Evolutionary conservation across 1,139 yeast genomes (phyloP).

Genomic region (Scheffersomyces stambukii): DNA sequence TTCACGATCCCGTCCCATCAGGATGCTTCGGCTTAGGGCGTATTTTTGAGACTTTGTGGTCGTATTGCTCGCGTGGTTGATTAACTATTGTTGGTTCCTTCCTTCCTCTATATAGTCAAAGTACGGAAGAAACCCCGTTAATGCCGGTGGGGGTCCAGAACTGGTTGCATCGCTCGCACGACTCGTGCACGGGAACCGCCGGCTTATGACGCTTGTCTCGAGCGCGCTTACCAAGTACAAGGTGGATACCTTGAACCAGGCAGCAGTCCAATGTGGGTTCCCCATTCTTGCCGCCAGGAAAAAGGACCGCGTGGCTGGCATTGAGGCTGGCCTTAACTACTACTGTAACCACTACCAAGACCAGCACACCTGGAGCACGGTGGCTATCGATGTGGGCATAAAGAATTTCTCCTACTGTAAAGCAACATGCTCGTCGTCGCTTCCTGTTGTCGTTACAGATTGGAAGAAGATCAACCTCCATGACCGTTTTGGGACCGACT

Average conservation of each 20-base stretch:
- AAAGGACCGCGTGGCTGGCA: constrained; percentile 19
- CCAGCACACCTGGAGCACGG: constrained; percentile 10
- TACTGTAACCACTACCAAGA: constrained; percentile 10
- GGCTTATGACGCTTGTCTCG: no score
- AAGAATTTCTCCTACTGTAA: constrained; percentile 41
- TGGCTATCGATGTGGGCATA: constrained; percentile 38
- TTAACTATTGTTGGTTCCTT: no score
- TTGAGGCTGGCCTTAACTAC: constrained; percentile 19
- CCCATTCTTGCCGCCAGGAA: constrained; percentile 23
- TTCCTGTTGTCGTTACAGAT: constrained; percentile 9
- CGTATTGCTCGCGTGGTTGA: no score
- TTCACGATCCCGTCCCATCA: no score
- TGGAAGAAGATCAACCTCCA: constrained; percentile 31
- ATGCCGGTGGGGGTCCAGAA: no score
- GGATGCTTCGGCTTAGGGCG: no score
- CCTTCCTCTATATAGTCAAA: no score
- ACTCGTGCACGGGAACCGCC: no score
- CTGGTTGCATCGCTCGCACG: no score
- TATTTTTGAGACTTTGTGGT: no score
- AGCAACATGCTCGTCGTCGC: constrained; percentile 10
- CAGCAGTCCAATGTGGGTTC: constrained; percentile 34
- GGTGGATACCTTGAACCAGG: constrained; percentile 21
- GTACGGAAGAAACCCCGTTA: no score
- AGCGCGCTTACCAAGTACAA: no score
- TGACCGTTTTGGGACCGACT: constrained; percentile 9